A percentile compares a stretch with the other conserved stretches of the same genome.
These are phyloP conservation scores for Phytophthora melonis DNA, from an alignment of 352 stramenopile species.

Conservation along the genomic window DNA sequence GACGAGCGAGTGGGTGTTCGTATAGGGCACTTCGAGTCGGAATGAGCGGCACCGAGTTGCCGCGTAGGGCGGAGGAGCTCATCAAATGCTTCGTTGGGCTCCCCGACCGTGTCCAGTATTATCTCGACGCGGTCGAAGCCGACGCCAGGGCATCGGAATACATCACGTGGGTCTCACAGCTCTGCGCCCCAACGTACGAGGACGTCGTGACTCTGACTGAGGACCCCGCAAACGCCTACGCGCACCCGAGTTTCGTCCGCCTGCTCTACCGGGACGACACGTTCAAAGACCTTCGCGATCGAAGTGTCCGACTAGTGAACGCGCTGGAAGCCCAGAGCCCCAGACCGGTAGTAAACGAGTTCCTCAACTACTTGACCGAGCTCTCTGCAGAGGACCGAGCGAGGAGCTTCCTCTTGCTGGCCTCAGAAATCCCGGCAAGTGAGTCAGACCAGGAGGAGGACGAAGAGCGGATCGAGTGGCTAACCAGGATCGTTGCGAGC, in stretches of 20 bases:
- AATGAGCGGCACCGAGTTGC: conserved; percentile 4
- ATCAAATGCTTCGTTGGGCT: conserved; percentile 18
- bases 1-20: not conserved
- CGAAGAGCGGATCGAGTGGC: conserved; percentile 9
- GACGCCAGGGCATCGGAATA: not conserved
- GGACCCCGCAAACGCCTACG: conserved; percentile 9
- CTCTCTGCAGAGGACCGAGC: conserved; percentile 36
- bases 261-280: conserved; percentile 30
- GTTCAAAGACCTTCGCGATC: conserved; percentile 27
- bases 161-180: conserved; percentile 9
- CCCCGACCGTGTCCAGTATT: conserved; percentile 10
- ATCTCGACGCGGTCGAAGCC: not conserved
- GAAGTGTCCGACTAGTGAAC: conserved; percentile 15
- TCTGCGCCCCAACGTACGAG: conserved; percentile 23
- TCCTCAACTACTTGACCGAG: conserved; percentile 27
- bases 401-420: conserved; percentile 31
- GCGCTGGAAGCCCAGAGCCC: conserved; percentile 13
- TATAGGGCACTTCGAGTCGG: not conserved
- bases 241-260: conserved; percentile 21
- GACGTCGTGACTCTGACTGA: conserved; percentile 21
- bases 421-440: conserved; percentile 14
- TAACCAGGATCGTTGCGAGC: conserved; percentile 20
- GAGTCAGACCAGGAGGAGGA: not conserved
- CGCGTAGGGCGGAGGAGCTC: conserved; percentile 5
- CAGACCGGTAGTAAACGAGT: conserved; percentile 9